Evolutionary conservation across 495 filamentous ascomycete genomes (phyloP).

Genomic region (Mytilinidion resinicola): DNA sequence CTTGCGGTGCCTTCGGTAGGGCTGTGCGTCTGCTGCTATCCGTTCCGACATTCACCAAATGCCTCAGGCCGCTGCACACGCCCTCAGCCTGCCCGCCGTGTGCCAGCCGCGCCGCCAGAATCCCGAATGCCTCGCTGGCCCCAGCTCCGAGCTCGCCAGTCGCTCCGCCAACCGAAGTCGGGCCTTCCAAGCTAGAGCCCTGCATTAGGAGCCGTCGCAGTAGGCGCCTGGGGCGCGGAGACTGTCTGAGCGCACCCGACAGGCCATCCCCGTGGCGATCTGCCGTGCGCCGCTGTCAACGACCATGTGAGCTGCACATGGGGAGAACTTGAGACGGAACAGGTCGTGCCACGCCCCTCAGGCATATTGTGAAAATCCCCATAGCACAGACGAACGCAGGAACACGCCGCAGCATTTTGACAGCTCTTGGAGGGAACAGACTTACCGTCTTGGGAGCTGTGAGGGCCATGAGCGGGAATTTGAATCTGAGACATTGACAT

Average conservation of each 20-base stretch:
- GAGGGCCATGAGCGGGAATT: too few species aligned
- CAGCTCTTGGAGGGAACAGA: too few species aligned
- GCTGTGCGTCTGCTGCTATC: slow-evolving; percentile 16
- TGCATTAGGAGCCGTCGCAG: neutral
- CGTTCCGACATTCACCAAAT: slow-evolving; percentile 3
- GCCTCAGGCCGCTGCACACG: neutral
- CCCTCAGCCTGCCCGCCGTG: neutral
- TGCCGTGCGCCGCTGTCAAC: slow-evolving; percentile 26
- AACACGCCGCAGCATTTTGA: too few species aligned
- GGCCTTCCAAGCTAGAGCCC: neutral
- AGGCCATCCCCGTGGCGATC: slow-evolving; percentile 15
- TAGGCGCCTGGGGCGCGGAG: neutral
- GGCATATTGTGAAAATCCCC: too few species aligned
- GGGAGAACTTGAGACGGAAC: slow-evolving; percentile 5
- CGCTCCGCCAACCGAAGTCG: neutral
- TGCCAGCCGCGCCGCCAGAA: neutral
- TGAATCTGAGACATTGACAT: too few species aligned
- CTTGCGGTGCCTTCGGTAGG: slow-evolving; percentile 1
- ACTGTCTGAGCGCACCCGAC: neutral
- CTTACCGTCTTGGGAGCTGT: too few species aligned
- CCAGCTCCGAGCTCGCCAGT: neutral
- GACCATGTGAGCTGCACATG: slow-evolving; percentile 25
- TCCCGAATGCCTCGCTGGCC: neutral
- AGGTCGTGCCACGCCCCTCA: slow-evolving; percentile 7
- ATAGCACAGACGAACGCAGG: too few species aligned